Percentiles rank a stretch among this genome's conserved stretches.
These are phyloP conservation scores for Fusarium redolens DNA, from an alignment of 2,329 filamentous ascomycete genomes.

Conservation along the genomic window DNA sequence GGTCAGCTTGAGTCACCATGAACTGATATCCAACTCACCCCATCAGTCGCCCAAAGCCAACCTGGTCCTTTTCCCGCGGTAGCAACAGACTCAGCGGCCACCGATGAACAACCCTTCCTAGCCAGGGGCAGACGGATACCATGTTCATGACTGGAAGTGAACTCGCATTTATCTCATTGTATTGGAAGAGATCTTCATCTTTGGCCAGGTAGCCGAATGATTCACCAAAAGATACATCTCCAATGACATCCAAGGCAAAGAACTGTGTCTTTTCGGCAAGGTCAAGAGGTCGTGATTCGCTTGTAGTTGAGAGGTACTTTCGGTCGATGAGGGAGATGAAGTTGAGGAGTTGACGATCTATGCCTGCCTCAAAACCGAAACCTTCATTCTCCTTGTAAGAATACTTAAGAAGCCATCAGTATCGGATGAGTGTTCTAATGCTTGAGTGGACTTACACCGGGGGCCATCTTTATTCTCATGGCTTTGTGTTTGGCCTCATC, in stretches of 20 bases:
- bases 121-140: conserved; percentile 51
- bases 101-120: conserved; percentile 49
- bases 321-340: conserved; percentile 59
- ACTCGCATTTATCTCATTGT: conserved; percentile 58
- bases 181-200: conserved; percentile 60
- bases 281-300: conserved; percentile 55
- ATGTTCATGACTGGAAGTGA: conserved; percentile 53
- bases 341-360: conserved; percentile 52
- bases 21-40: conserved; percentile 41
- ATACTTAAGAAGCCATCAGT: conserved; percentile 53
- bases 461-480: conserved; percentile 58
- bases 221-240: conserved; percentile 62
- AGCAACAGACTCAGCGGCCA: conserved; percentile 53
- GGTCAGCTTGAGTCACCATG: background rate
- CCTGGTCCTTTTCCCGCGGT: conserved; percentile 51
- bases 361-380: conserved; percentile 54
- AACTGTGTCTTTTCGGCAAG: conserved; percentile 62
- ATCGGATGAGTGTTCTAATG: background rate
- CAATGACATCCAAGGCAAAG: conserved; percentile 66
- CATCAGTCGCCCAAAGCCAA: conserved; percentile 55
- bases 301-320: conserved; percentile 58
- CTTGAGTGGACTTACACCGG: conserved; percentile 50
- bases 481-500: conserved; percentile 60
- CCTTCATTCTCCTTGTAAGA: conserved; percentile 61
- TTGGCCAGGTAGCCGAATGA: conserved; percentile 63